Base-by-base conservation (phyloP, 2,329 filamentous ascomycete species). In the Botrytis galanthina region DNA sequence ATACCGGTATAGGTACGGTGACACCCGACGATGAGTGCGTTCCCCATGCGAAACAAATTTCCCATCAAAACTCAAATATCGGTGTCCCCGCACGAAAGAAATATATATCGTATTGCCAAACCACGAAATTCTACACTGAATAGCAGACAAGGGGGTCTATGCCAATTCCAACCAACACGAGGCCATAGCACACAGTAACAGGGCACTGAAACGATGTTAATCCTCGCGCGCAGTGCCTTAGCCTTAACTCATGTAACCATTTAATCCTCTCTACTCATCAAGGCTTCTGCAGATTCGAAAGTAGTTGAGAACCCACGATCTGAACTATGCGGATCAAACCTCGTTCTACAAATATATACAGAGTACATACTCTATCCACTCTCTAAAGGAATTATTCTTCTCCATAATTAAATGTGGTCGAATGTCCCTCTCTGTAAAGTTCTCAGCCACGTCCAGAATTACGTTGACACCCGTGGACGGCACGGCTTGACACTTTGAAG, bases 381-480 rank as follows among this genome's bases (percentile, higher is more conserved):
- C 6, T 54, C 48, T 16, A 16, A 1, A n/a, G 26, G n/a, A 54
- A 3, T n/a, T 54, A 16, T n/a, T 0, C 12, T n/a, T 54, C 48
- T 14, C 26, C 48, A 54, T 54, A 6, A 48, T 48, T 26, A 12
- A 8, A 16, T 26, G 20, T 37, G 26, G 22, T 29, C 14, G 39
- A 20, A 42, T 39, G 6, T 6, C 3, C 3, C 3, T 42, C 12
- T 37, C 20, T n/a, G 9, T 9, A n/a, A n/a, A 39, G 22, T 26
- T 22, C 37, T 63, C 60, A n/a, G 60, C 60, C 60, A 18, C 60
- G 37, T 16, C 37, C n/a, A 20, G 37, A 12, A 5, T 42, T 63
- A 63, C 37, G 61, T 63, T 63, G 61, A 20, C 61, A 63, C n/a
- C n/a, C n/a, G n/a, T n/a, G n/a, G n/a, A n/a, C 37, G 37, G 39